These are phyloP conservation scores for Annulohypoxylon moriforme DNA, from an alignment of 495 filamentous ascomycete species.

Conservation along the genomic window DNA sequence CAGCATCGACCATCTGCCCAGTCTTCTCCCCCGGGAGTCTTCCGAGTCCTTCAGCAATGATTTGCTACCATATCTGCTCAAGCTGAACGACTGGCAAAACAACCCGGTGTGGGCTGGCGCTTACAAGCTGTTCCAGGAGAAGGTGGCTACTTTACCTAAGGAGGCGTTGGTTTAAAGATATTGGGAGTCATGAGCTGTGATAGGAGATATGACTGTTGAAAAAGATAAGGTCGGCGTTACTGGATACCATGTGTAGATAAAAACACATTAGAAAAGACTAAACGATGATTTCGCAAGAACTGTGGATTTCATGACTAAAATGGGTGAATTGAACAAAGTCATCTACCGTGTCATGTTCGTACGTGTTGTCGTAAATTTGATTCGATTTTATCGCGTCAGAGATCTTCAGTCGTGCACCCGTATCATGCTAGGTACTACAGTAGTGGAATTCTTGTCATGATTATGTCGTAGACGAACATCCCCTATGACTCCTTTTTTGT, in stretches of 20 bases:
- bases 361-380: background rate
- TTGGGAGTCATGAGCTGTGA: background rate
- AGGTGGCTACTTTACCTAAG: slow-evolving; percentile 79
- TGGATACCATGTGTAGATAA: slow-evolving; percentile 35
- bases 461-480: background rate
- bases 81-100: slow-evolving; percentile 78
- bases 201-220: background rate
- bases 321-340: background rate
- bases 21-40: slow-evolving; percentile 85
- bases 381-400: background rate
- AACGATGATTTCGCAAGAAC: slow-evolving; percentile 23
- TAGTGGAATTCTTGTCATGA: background rate
- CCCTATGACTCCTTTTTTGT: slow-evolving; percentile 13
- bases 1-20: slow-evolving; percentile 91
- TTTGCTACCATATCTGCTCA: slow-evolving; percentile 80
- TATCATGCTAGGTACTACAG: background rate
- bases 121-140: slow-evolving; percentile 85
- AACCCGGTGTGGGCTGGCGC: slow-evolving; percentile 84
- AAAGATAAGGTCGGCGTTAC: slow-evolving; percentile 27
- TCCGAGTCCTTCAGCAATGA: slow-evolving; percentile 87
- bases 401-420: background rate
- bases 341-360: background rate
- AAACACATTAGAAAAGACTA: slow-evolving; percentile 27
- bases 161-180: slow-evolving; percentile 51
- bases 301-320: slow-evolving; percentile 5